These are phyloP conservation scores for Talaromyces proteolyticus DNA, from an alignment of 495 filamentous ascomycete genomes.

Conservation along the genomic window DNA sequence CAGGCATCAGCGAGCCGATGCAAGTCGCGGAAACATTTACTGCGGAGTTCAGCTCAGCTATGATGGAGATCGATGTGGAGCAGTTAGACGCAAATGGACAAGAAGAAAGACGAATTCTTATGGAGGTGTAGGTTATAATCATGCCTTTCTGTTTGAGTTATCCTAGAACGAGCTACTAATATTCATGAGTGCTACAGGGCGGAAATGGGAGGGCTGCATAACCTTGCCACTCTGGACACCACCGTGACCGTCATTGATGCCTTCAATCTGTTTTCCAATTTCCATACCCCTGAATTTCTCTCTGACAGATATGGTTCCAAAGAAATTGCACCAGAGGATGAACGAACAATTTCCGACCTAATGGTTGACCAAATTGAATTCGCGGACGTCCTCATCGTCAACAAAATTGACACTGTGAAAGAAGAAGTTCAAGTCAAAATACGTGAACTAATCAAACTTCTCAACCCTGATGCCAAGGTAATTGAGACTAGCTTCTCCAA, in stretches of 20 bases:
- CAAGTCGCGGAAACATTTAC: conserved; percentile 59
- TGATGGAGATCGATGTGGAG: conserved; percentile 28
- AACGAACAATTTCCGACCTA: conserved; percentile 53
- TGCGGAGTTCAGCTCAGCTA: conserved; percentile 38
- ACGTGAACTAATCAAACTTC: conserved; percentile 32
- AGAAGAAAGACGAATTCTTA: conserved; percentile 27
- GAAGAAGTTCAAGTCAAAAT: conserved; percentile 31
- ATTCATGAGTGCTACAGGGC: too few relatives aligned
- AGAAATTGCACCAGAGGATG: conserved; percentile 45
- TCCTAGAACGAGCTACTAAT: too few relatives aligned
- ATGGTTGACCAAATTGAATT: conserved; percentile 61
- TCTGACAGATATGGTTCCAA: conserved; percentile 39
- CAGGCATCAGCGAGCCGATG: conserved; percentile 56
- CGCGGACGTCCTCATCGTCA: conserved; percentile 52
- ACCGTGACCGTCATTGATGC: conserved; percentile 55
- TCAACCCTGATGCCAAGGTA: conserved; percentile 47
- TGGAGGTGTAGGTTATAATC: conserved; percentile 24
- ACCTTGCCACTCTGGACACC: conserved; percentile 49
- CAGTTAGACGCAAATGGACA: conserved; percentile 21
- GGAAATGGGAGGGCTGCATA: conserved; percentile 44
- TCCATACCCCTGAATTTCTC: conserved; percentile 51
- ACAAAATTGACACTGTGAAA: conserved; percentile 45
- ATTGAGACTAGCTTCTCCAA: conserved; percentile 37
- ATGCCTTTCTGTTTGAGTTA: background rate
- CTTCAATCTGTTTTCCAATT: conserved; percentile 51